Conservation (phyloP, 2,329 filamentous ascomycete species). For the Phialophora macrospora region DNA sequence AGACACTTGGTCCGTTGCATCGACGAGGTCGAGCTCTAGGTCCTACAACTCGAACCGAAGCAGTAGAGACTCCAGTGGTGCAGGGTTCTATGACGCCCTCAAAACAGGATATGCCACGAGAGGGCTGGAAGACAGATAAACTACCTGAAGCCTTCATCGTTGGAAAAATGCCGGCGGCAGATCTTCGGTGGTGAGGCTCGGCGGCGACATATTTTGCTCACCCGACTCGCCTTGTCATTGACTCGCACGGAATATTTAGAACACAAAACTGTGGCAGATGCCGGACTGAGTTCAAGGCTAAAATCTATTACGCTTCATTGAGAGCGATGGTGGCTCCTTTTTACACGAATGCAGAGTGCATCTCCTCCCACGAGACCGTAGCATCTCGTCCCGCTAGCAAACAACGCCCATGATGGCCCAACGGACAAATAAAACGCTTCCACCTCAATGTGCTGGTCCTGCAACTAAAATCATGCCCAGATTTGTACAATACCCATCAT, state of each 20-base stretch:
- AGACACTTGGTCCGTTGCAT: not conserved
- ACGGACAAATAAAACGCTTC: conserved; percentile 13
- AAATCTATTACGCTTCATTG: conserved; percentile 19
- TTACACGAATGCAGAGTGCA: conserved; percentile 11
- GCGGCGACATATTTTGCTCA: not conserved
- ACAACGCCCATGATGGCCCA: conserved; percentile 8
- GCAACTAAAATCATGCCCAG: conserved; percentile 7
- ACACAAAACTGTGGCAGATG: not conserved
- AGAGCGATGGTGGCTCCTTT: conserved; percentile 4
- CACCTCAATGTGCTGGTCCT: conserved; percentile 8
- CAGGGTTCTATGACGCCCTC: not conserved
- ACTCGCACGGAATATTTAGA: not conserved
- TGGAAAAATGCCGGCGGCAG: not conserved
- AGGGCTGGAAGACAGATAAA: not conserved
- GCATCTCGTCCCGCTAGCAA: conserved; percentile 3
- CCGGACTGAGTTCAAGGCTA: not conserved
- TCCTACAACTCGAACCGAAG: not conserved
- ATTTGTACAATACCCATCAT: conserved; percentile 10
- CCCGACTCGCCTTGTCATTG: not conserved
- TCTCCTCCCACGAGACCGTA: not conserved
- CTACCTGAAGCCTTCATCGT: not conserved
- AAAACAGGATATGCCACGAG: not conserved
- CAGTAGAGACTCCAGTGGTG: not conserved
- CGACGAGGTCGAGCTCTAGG: not conserved
- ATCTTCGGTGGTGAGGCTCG: not conserved